Evolutionary conservation across 805 yeast genomes (phyloP), one percentile per base, ranked within the genome.

Genomic region (Candida railenensis): DNA sequence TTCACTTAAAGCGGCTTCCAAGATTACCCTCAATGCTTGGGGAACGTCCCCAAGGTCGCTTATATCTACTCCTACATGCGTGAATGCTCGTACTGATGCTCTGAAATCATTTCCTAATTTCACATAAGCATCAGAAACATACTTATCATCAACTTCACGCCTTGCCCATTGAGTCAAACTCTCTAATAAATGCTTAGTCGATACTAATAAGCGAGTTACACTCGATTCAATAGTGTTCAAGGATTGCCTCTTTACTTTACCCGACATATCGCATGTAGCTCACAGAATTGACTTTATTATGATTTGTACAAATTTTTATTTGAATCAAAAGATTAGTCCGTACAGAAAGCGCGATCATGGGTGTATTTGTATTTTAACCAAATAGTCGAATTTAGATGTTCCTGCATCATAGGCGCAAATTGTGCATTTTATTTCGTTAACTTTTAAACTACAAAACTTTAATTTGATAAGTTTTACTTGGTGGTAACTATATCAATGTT

Each of bases 31-130:
- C 32, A 94, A 69, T 12, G 85, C 81, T 48, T 79, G 83, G 0
- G 99, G 98, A 1, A 94, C 96, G 58, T 92, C 96, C 1, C 96
- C 94, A 22, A 94, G 69, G 60, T 89, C 96, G 11, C 83, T 71
- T 14, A 86, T 85, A 53, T 87, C 91, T 3, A 94, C 82, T 0
- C 96, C 96, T 2, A 89, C 85, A 46, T 76, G 76, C 3, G 82
- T 69, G 62, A 92, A 91, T 2, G 95, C 87, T 49, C 89, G 77
- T 19, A 91, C 82, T 0, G 95, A 88, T 2, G 87, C 81, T 54
- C 92, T 83, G 73, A 90, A 94, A 64, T 92, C 97, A 59, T 91
- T 94, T 0, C 99, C 99, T 22, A 94, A 76, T 53, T 82, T 85
- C 14, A 94, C 99, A 62, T 89, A 94, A 2, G 90, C 87, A 56